phyloP scores from a whole-genome alignment of 2,329 filamentous ascomycete species.

The Rachicladosporium sp. region DNA sequence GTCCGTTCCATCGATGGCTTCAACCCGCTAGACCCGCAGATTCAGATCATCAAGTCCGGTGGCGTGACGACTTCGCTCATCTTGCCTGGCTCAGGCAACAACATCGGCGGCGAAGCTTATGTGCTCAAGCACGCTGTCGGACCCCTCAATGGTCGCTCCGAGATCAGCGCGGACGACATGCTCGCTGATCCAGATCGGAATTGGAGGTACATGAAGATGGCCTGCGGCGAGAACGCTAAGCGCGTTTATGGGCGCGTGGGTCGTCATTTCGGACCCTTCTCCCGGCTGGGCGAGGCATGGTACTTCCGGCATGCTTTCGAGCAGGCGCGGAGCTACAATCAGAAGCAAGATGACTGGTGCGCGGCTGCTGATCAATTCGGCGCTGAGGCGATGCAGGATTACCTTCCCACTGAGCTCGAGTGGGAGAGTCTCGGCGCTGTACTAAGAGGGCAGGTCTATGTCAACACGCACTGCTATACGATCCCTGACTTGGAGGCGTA shows the following conservation, averaged over 20 bases:
- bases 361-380: conserved; percentile 40
- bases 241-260: conserved; percentile 45
- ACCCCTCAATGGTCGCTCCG: conserved; percentile 44
- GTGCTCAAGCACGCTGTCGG: conserved; percentile 58
- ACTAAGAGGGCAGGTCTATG: conserved; percentile 53
- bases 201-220: conserved; percentile 67
- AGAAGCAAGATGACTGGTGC: conserved; percentile 58
- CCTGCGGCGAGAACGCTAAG: conserved; percentile 56
- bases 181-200: conserved; percentile 52
- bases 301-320: conserved; percentile 57
- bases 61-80: conserved; percentile 59
- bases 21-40: conserved; percentile 50
- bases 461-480: conserved; percentile 63
- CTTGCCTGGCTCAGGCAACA: conserved; percentile 56
- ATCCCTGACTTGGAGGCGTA: conserved; percentile 57
- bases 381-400: conserved; percentile 39
- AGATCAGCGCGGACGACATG: conserved; percentile 51
- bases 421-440: conserved; percentile 54
- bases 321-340: conserved; percentile 44
- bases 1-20: conserved; percentile 55
- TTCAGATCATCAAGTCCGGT: conserved; percentile 58
- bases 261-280: conserved; percentile 41
- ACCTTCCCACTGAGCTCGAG: conserved; percentile 49
- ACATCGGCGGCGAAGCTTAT: conserved; percentile 59
- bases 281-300: conserved; percentile 56